Conservation (phyloP, 1,139 yeast genomes). For the Sugiyamaella sp. region DNA sequence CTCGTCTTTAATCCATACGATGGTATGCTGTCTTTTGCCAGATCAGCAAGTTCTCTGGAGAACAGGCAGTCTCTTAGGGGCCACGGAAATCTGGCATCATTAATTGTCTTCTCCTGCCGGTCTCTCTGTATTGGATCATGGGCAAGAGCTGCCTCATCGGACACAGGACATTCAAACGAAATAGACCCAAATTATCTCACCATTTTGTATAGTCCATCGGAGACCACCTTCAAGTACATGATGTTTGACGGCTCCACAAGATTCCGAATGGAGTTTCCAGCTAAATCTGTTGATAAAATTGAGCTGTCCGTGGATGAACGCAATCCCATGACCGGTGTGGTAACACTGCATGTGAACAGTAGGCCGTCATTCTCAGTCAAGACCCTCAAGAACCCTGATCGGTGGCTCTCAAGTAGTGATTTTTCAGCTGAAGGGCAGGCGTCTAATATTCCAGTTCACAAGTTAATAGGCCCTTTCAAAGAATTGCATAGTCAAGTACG, state of each 20-base stretch:
- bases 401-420: slow-evolving; percentile 37
- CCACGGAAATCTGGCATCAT: slow-evolving; percentile 13
- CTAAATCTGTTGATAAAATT: slow-evolving; percentile 30
- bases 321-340: slow-evolving; percentile 28
- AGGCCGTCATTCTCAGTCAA: slow-evolving; percentile 36
- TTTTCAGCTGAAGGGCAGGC: slow-evolving; percentile 40
- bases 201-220: slow-evolving; percentile 33
- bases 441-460: slow-evolving; percentile 32
- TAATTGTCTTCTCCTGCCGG: slow-evolving; percentile 32
- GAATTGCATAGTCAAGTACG: slow-evolving; percentile 29
- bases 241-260: slow-evolving; percentile 35
- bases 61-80: neutral
- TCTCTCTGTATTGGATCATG: slow-evolving; percentile 40
- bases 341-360: slow-evolving; percentile 30
- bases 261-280: slow-evolving; percentile 36
- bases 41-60: slow-evolving; percentile 13
- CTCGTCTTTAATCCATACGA: slow-evolving; percentile 13
- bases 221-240: slow-evolving; percentile 34
- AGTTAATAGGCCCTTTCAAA: slow-evolving; percentile 33
- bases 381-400: slow-evolving; percentile 24
- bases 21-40: slow-evolving; percentile 5
- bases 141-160: slow-evolving; percentile 34
- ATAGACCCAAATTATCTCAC: slow-evolving; percentile 30
- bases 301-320: slow-evolving; percentile 23
- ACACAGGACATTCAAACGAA: neutral